phyloP scores from a whole-genome alignment of 495 filamentous ascomycete species.

The Podospora didyma region DNA sequence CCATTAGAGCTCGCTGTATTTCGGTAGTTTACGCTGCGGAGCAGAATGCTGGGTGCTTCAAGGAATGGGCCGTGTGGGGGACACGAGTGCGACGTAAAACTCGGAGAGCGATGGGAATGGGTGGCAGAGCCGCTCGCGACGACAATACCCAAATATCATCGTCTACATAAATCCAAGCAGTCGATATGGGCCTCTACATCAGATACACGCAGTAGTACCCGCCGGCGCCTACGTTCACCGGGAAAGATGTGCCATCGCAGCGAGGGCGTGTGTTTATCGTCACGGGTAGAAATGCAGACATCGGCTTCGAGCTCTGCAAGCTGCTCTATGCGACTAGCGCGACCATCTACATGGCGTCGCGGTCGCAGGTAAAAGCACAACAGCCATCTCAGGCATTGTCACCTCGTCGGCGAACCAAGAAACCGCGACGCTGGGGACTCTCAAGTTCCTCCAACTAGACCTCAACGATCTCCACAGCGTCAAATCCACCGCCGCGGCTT shows the following conservation, averaged over 20 bases:
- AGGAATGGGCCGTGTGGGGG: no score
- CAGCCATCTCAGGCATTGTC: no score
- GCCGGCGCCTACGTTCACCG: conserved; percentile 27
- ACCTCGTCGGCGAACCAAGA: no score
- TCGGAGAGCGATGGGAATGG: no score
- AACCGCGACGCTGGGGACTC: neutral
- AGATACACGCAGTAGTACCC: conserved; percentile 3
- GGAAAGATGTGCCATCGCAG: conserved; percentile 22
- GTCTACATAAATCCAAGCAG: no score
- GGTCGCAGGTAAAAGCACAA: conserved; percentile 21
- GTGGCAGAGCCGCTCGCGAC: no score
- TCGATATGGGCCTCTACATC: no score
- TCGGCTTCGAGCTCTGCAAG: conserved; percentile 44
- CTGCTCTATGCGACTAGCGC: conserved; percentile 40
- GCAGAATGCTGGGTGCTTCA: no score
- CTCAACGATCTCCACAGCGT: conserved; percentile 19
- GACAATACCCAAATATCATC: no score
- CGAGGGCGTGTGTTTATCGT: conserved; percentile 40
- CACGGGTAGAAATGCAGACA: conserved; percentile 45
- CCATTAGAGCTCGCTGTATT: no score
- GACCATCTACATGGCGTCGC: conserved; percentile 48
- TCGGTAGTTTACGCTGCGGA: no score
- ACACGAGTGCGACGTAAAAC: no score
- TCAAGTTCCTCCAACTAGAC: conserved; percentile 25
- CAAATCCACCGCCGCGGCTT: conserved; percentile 10